These are phyloP conservation scores for Crithidia bombi DNA, from an alignment of 208 protist genomes.

Conservation along the genomic window DNA sequence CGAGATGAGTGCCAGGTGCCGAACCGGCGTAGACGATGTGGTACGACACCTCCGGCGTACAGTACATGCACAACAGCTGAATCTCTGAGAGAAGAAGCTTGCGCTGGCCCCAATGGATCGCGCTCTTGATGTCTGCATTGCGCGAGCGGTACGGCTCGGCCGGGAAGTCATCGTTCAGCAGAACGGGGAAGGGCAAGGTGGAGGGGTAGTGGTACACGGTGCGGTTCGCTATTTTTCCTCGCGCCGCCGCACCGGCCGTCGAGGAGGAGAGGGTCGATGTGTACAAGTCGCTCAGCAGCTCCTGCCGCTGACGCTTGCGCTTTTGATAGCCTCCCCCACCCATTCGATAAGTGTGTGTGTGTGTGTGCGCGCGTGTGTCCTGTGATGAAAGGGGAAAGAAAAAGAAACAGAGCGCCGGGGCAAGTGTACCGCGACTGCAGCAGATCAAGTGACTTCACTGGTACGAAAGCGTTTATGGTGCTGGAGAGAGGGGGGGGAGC, in stretches of 20 bases:
- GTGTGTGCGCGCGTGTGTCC: neutral
- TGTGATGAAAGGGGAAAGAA: neutral
- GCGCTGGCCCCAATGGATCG: conserved; percentile 96
- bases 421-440: neutral
- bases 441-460: too few species aligned
- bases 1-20: conserved; percentile 94
- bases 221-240: conserved; percentile 17
- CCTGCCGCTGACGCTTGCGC: conserved; percentile 37
- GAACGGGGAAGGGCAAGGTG: conserved; percentile 63
- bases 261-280: conserved; percentile 1
- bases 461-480: too few species aligned
- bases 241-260: neutral
- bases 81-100: conserved; percentile 96
- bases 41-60: conserved; percentile 66
- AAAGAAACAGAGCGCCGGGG: neutral
- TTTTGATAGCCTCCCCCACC: conserved; percentile 31
- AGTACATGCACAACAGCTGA: conserved; percentile 92
- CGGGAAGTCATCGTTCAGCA: conserved; percentile 76
- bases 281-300: conserved; percentile 34
- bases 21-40: conserved; percentile 96
- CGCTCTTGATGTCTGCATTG: conserved; percentile 83
- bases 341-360: conserved; percentile 1
- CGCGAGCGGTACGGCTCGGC: conserved; percentile 84
- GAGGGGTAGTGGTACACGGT: conserved; percentile 87
- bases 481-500: too few species aligned